Evolutionary conservation across 2,329 filamentous ascomycete species (phyloP).

Genomic region (Colletotrichum theobromicola): DNA sequence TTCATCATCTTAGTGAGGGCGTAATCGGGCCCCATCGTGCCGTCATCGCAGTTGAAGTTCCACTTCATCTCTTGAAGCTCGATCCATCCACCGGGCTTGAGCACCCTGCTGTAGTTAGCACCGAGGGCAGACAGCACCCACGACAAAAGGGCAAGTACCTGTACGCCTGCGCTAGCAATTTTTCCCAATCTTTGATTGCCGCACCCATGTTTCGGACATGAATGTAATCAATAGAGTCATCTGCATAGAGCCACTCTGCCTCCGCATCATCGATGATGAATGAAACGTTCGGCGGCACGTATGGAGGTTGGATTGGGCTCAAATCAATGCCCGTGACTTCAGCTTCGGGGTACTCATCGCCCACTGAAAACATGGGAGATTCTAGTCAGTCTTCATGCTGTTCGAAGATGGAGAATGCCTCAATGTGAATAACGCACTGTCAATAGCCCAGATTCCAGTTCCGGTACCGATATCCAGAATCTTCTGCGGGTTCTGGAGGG

Average conservation of each 20-base stretch:
- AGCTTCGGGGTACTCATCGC: slow-evolving; percentile 19
- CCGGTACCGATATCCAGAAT: slow-evolving; percentile 29
- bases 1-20: slow-evolving; percentile 35
- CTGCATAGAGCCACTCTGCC: slow-evolving; percentile 39
- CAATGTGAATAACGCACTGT: slow-evolving; percentile 39
- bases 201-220: slow-evolving; percentile 20
- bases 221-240: slow-evolving; percentile 48
- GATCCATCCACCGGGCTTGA: slow-evolving; percentile 49
- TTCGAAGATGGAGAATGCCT: neutral
- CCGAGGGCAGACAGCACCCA: slow-evolving; percentile 28
- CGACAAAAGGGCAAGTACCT: neutral
- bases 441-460: slow-evolving; percentile 61
- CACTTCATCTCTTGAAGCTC: slow-evolving; percentile 49
- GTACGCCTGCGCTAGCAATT: neutral
- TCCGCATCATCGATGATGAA: slow-evolving; percentile 52
- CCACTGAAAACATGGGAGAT: slow-evolving; percentile 28
- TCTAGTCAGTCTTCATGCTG: neutral
- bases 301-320: slow-evolving; percentile 8
- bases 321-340: slow-evolving; percentile 5
- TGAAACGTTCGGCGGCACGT: slow-evolving; percentile 51
- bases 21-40: slow-evolving; percentile 30
- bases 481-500: neutral
- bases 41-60: slow-evolving; percentile 46
- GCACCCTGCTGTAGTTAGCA: slow-evolving; percentile 13
- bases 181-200: neutral